Base-by-base conservation (phyloP, 257 asterid genomes). In the Paraleonurus japonicus region DNA sequence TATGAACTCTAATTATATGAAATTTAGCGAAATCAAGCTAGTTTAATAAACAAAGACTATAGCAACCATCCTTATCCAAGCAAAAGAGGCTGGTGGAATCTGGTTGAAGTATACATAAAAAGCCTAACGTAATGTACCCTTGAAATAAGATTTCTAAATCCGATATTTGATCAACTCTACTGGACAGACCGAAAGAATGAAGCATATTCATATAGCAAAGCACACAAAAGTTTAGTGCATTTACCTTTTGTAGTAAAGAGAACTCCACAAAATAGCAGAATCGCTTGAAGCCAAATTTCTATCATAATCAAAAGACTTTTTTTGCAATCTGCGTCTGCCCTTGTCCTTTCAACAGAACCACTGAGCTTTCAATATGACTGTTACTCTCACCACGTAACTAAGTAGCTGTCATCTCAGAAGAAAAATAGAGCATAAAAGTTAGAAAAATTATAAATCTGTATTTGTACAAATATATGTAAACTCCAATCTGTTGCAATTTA, bases 321-420 rank as follows among this genome's bases (percentile, higher is more conserved):
- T 60, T 67, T 75, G 35, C 67, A 61, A 62, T 32, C 70, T 64
- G 70, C 79, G 50, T 48, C 55, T 47, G 61, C 64, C 26, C 69
- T 61, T 58, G 26, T 75, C 41, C 41, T 65, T 76, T 67, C 19
- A n/a, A 64, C 68, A 57, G 59, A 54, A 69, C n/a, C 17, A n/a
- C 60, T 22, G 68, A 51, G 66, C 58, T 53, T 28, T 50, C 19
- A 57, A 32, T 50, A 51, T 48, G 53, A 45, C 60, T 15, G 60
- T 47, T 73, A 22, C 7, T 59, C 55, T 41, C 54, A 55, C 26
- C 1, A 12, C 28, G 35, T 11, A 13, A 62, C 48, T 50, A 57
- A 48, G 50, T 2, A 10, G 62, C 8, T 17, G 43, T 24, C 3
- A n/a, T n/a, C n/a, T n/a, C n/a, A n/a, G n/a, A n/a, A n/a, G n/a